Evolutionary conservation across 2,329 filamentous ascomycete genomes (phyloP).

Genomic region (Clonostachys solani): DNA sequence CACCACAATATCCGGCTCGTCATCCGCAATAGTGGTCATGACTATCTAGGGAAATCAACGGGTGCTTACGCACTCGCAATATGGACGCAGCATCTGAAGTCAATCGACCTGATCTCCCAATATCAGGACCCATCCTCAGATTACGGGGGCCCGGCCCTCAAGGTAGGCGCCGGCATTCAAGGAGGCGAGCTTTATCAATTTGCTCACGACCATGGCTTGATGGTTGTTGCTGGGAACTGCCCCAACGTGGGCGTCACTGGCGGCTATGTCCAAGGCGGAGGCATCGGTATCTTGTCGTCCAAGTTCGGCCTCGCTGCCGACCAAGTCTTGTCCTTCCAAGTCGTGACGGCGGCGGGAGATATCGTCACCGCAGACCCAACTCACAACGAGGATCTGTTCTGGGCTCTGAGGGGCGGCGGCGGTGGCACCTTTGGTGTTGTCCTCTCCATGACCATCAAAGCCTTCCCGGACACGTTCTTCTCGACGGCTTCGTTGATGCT

Average conservation of each 20-base stretch:
- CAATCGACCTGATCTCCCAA: conserved; percentile 30
- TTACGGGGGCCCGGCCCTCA: conserved; percentile 44
- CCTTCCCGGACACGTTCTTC: conserved; percentile 35
- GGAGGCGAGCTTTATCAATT: conserved; percentile 47
- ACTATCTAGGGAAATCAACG: conserved; percentile 53
- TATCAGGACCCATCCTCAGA: conserved; percentile 10
- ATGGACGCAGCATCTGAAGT: conserved; percentile 53
- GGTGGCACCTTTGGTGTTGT: conserved; percentile 52
- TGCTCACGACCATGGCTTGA: conserved; percentile 59
- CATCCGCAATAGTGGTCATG: conserved; percentile 45
- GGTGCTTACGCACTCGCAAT: conserved; percentile 54
- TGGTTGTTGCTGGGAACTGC: conserved; percentile 49
- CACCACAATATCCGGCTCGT: conserved; percentile 28
- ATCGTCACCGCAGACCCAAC: conserved; percentile 38
- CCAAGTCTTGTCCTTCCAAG: conserved; percentile 44
- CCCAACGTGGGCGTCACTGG: conserved; percentile 20
- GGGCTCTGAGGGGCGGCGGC: conserved; percentile 56
- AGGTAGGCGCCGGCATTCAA: conserved; percentile 51
- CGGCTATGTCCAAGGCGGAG: conserved; percentile 30
- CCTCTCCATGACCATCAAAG: conserved; percentile 47
- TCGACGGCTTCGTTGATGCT: conserved; percentile 40
- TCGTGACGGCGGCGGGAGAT: conserved; percentile 45
- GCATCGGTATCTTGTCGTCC: conserved; percentile 41
- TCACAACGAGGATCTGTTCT: conserved; percentile 53
- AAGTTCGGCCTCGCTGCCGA: conserved; percentile 38